Evolutionary conservation across 2,329 filamentous ascomycete genomes (phyloP), one percentile per base, ranked within the genome.

Genomic region (Fusarium sp.): DNA sequence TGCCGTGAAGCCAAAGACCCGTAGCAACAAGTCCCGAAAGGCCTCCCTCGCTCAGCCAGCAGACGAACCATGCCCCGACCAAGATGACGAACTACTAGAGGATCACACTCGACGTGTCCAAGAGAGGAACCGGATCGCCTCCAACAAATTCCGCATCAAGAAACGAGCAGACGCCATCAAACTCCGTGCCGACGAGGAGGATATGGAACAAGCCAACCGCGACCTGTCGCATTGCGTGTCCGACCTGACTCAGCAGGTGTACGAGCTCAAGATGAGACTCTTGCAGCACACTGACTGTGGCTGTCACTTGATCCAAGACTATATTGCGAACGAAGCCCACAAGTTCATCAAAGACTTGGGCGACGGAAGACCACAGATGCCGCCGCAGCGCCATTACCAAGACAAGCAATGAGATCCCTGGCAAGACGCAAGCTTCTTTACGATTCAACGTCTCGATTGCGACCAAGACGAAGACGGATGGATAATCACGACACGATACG

Each of bases 141-240:
- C 70, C 43, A 71, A 66, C 48, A 70, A 62, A 25, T 69, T 69
- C 27, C 65, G 69, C 1, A 13, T 57, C 23, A 68, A 60, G 42
- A 71, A 70, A 35, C 55, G 57, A 1, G 58, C 65, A 8, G 54
- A 65, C 11, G 53, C 57, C 2, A 49, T 27, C 4, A 61, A 32
- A 10, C 65, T 71, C 10, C 49, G 58, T 15, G 15, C 32, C 1
- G 35, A 63, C 15, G 65, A 70, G 13, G n/a, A 62, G 29, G 52
- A 39, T 6, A 57, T 71, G 43, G 56, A 70, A 31, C 48, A 38
- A 2, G 17, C 32, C 15, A 63, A 69, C 17, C 61, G 49, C 6
- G 32, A 62, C 14, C 42, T 71, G 0, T 49, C 46, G 0, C 25
- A 5, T 11, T 46, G 49, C 19, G 53, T 69, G 1, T 59, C 65